Conservation (phyloP, 2,329 filamentous ascomycete genomes). For the Fusarium humuli region DNA sequence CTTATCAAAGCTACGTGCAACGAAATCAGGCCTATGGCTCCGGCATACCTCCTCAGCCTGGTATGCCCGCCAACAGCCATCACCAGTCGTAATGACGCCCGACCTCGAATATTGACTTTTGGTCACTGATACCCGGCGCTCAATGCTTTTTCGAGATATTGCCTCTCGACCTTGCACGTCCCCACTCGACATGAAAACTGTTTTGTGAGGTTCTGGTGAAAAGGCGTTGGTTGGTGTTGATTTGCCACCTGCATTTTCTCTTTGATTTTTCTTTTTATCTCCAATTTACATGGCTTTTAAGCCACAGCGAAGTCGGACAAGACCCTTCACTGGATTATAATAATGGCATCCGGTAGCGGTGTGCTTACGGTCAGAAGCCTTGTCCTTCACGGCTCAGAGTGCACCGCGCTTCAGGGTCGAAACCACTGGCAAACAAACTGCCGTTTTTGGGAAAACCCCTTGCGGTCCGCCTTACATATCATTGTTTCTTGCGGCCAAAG, state of each 20-base stretch:
- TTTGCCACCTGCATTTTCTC: slow-evolving; percentile 50
- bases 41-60: slow-evolving; percentile 79
- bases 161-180: slow-evolving; percentile 45
- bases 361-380: slow-evolving; percentile 6
- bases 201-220: slow-evolving; percentile 56
- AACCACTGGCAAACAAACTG: background rate
- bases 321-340: slow-evolving; percentile 32
- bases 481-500: slow-evolving; percentile 28
- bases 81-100: slow-evolving; percentile 73
- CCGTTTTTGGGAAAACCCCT: slow-evolving; percentile 5
- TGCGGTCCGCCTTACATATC: slow-evolving; percentile 8
- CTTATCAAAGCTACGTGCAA: slow-evolving; percentile 87
- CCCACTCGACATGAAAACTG: slow-evolving; percentile 49
- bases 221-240: slow-evolving; percentile 53
- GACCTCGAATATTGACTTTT: slow-evolving; percentile 38
- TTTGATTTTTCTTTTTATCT: slow-evolving; percentile 40
- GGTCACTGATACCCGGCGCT: slow-evolving; percentile 69
- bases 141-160: slow-evolving; percentile 62
- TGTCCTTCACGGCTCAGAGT: slow-evolving; percentile 6
- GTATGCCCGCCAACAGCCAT: slow-evolving; percentile 85
- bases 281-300: slow-evolving; percentile 34
- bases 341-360: slow-evolving; percentile 26
- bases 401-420: slow-evolving; percentile 3
- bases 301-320: slow-evolving; percentile 21
- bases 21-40: slow-evolving; percentile 77